These are phyloP conservation scores for Pontederia paniculata DNA, from an alignment of 176 grass and related monocot genomes.

Conservation along the genomic window DNA sequence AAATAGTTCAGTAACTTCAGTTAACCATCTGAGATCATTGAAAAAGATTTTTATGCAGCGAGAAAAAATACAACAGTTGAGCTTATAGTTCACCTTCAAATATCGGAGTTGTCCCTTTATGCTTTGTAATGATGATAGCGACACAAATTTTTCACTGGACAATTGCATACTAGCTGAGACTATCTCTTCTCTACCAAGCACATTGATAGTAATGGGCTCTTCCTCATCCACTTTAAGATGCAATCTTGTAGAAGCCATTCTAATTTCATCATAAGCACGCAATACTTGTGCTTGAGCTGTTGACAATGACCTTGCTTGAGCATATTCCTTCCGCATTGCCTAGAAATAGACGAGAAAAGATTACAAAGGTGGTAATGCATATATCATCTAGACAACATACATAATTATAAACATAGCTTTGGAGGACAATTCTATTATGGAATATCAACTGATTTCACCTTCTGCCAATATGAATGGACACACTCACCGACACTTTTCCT, in stretches of 20 bases:
- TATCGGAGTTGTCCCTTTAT: constrained; percentile 85
- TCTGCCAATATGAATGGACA: too few species aligned
- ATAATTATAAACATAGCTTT: too few species aligned
- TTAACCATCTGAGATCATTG: too few species aligned
- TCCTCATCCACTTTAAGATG: constrained; percentile 64
- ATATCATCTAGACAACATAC: too few species aligned
- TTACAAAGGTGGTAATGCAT: too few species aligned
- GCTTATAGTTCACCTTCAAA: constrained; percentile 40
- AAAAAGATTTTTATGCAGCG: too few species aligned
- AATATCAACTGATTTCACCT: too few species aligned
- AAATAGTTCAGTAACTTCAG: too few species aligned
- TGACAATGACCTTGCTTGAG: constrained; percentile 75
- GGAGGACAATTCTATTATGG: too few species aligned
- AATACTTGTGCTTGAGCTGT: constrained; percentile 68
- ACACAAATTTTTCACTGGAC: constrained; percentile 70
- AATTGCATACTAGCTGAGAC: constrained; percentile 66
- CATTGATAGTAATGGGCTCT: constrained; percentile 51
- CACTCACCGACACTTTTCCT: too few species aligned
- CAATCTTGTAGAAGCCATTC: constrained; percentile 79
- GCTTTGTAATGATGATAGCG: constrained; percentile 54
- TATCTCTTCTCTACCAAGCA: constrained; percentile 67
- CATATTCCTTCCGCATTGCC: constrained; percentile 91
- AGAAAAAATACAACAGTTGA: background rate
- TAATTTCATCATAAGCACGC: constrained; percentile 82
- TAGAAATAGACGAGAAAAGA: constrained; percentile 21